Percentiles rank a stretch among this genome's conserved stretches.
These are phyloP conservation scores for Leishmania tarentolae DNA, from an alignment of 208 protist species.

Conservation along the genomic window DNA sequence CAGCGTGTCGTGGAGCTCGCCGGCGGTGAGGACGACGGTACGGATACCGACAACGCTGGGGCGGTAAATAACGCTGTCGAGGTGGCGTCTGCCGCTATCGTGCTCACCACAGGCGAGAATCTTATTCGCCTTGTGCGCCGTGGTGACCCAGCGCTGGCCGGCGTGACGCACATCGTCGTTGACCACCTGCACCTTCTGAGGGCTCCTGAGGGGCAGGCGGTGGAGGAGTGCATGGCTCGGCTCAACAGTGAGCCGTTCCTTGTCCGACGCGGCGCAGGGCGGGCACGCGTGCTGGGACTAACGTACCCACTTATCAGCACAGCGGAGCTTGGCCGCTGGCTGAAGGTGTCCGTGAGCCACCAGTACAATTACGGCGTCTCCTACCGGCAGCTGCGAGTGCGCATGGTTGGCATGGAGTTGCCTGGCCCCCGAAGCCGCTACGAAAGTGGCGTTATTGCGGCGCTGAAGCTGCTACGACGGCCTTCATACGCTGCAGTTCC, in stretches of 20 bases:
- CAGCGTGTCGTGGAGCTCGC: conserved; percentile 58
- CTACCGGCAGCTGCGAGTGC: conserved; percentile 74
- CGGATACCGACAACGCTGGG: neutral
- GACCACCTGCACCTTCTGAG: conserved; percentile 87
- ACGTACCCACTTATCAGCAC: conserved; percentile 86
- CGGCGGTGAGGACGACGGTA: neutral
- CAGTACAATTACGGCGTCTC: conserved; percentile 86
- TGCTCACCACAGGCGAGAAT: conserved; percentile 57
- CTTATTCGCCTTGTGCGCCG: conserved; percentile 60
- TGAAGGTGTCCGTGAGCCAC: conserved; percentile 51
- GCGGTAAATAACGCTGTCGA: conserved; percentile 8
- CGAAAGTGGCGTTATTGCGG: conserved; percentile 61
- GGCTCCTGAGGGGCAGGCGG: conserved; percentile 61
- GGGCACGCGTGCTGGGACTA: conserved; percentile 81
- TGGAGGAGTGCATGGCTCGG: conserved; percentile 88
- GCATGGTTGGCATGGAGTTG: conserved; percentile 60
- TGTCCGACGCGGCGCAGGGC: conserved; percentile 42
- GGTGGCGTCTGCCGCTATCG: conserved; percentile 47
- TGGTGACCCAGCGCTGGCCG: conserved; percentile 40
- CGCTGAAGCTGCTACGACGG: conserved; percentile 59
- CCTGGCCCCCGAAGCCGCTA: conserved; percentile 57
- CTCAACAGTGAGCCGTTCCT: conserved; percentile 70
- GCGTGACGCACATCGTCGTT: conserved; percentile 78
- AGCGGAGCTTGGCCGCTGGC: conserved; percentile 84
- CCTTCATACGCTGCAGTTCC: conserved; percentile 56